These are phyloP conservation scores for Colletotrichum abscissum DNA, from an alignment of 2,329 filamentous ascomycete species.

Conservation along the genomic window DNA sequence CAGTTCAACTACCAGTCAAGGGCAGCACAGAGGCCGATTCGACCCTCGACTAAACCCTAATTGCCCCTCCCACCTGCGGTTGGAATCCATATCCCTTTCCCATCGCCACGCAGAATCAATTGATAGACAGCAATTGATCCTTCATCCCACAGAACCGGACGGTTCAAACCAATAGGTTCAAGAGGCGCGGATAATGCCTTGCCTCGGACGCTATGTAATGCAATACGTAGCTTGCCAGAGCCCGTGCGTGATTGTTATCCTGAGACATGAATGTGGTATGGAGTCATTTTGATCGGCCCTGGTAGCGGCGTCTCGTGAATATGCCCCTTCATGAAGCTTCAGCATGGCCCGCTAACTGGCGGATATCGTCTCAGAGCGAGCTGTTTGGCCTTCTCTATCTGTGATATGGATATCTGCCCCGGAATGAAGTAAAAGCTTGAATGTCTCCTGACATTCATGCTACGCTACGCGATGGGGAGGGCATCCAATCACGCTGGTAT, in stretches of 20 bases:
- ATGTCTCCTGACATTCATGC: background rate
- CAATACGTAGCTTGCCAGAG: background rate
- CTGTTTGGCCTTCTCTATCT: background rate
- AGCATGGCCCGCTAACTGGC: background rate
- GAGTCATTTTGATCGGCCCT: background rate
- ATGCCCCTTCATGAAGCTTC: background rate
- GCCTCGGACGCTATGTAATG: background rate
- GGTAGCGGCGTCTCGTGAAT: background rate
- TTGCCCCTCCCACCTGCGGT: too few relatives aligned
- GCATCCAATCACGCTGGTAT: background rate
- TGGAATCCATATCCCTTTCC: too few relatives aligned
- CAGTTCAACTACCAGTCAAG: too few relatives aligned
- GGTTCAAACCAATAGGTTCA: too few relatives aligned
- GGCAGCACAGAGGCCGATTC: too few relatives aligned
- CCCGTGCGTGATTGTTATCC: background rate
- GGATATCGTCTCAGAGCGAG: background rate
- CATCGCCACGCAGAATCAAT: too few relatives aligned
- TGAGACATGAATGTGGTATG: background rate
- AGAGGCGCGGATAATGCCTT: too few relatives aligned
- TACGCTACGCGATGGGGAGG: background rate
- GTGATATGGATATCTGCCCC: background rate
- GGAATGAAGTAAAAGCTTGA: background rate
- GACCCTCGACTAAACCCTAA: too few relatives aligned
- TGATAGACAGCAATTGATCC: too few relatives aligned
- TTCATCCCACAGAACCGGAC: too few relatives aligned